Conservation (phyloP, 1,284 basidiomycete species). For the Puccinia polysora region DNA sequence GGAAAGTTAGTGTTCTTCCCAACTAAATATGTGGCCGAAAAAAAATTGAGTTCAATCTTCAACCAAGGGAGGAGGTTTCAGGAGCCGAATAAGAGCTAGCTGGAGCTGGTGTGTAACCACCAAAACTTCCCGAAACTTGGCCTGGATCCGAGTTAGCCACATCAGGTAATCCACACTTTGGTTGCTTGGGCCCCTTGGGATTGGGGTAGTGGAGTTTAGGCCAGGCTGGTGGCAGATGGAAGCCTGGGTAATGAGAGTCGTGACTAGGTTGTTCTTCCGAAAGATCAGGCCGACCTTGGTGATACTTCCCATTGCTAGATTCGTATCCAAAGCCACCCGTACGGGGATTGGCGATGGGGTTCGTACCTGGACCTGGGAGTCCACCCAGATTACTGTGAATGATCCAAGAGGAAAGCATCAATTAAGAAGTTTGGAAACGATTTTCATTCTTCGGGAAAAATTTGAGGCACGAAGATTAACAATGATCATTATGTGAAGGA, state of each 20-base stretch:
- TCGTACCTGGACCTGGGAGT: neutral
- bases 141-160: conserved; percentile 19
- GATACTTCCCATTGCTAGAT: conserved; percentile 28
- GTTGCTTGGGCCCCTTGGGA: neutral
- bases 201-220: neutral
- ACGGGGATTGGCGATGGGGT: conserved; percentile 19
- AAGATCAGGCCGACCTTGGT: conserved; percentile 2
- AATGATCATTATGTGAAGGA: neutral
- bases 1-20: no score
- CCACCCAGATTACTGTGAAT: conserved; percentile 13
- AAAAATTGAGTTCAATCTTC: no score
- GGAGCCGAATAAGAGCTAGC: conserved; percentile 19
- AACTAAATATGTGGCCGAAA: no score
- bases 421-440: neutral
- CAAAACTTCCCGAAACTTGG: conserved; percentile 20
- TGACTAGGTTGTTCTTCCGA: conserved; percentile 5
- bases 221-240: conserved; percentile 16
- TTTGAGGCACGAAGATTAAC: neutral
- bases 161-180: conserved; percentile 18
- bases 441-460: neutral
- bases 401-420: neutral
- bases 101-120: conserved; percentile 24
- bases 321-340: conserved; percentile 25
- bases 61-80: no score
- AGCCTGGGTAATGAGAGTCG: conserved; percentile 21